Evolutionary conservation across 768 basidiomycete species (phyloP), one percentile per base, ranked within the genome.

Genomic region (Daedaleopsis nitida): DNA sequence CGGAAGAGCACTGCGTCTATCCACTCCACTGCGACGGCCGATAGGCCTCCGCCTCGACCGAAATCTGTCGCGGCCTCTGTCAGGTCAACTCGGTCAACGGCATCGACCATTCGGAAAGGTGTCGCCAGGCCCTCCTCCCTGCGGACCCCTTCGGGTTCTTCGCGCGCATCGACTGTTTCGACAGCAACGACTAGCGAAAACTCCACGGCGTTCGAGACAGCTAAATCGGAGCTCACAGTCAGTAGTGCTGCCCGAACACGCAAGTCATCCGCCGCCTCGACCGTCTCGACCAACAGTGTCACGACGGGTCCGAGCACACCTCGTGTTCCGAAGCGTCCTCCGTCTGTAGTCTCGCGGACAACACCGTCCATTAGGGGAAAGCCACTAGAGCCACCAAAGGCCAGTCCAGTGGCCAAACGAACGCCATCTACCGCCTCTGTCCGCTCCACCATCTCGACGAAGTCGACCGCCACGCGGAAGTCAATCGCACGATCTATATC

Each of bases 151-250:
- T 70, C 59, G 9, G 47, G 68, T 59, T 24, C 56, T 13, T 66
- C 69, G 5, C 59, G 68, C 16, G 55, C 63, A 7, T 67, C 71
- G 14, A 56, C 62, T 1, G 47, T 55, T 10, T 63, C 61, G 2
- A 48, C 56, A 27, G 73, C 72, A 27, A 74, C 68, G 14, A 72
- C 69, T 7, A 79, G 78, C 59, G 78, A 78, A 23, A 72, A 65
- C 23, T 76, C 76, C 11, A 73, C 75, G 4, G 76, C 80, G 3
- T 85, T 81, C 69, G 78, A 77, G 59, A 82, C 81, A 3, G 79
- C 82, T 7, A 75, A 73, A 52, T 78, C 75, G 10, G 75, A 70
- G 61, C 50, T 73, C 59, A 55, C 77, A 58, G 68, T 72, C 65
- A 69, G 75, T 68, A 53, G 77, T 70, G 69, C 70, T 1, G 62